Base-by-base conservation (phyloP, 2,329 filamentous ascomycete species). In the Penicillium concentricum region DNA sequence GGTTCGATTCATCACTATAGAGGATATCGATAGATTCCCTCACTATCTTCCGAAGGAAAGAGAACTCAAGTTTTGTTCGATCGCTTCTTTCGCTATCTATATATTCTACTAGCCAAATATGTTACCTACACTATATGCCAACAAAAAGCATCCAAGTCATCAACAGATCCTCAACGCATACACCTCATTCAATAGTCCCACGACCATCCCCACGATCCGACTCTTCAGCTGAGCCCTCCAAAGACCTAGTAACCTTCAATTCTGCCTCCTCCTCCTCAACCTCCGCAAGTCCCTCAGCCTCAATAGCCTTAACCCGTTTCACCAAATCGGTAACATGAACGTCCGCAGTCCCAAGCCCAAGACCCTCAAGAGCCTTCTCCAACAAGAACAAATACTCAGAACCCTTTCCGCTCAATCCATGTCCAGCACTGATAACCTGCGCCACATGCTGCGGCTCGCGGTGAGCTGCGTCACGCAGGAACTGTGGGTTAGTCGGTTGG, bases 401-500 rank as follows among this genome's bases (percentile, higher is more conserved):
- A 74, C 97, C 97, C 70, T 88, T 84, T 0, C 94, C 94, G 74
- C 92, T 97, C 24, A 92, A 90, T 0, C 94, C 94, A 39, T 79
- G 75, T 67, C 90, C 91, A 46, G 78, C 78, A 65, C 87, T 82
- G 67, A 99, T 97, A 74, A 93, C 90, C 74, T 86, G 83, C 24
- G 93, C 92, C 49, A 97, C 82, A 41, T 78, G 73, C 68, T 91
- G 84, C 0, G 90, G 89, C 52, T 94, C 87, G 71, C 96, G 92
- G n/a, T 70, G 67, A 1, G 72, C 69, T 1, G 73, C 66, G 22
- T 76, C 69, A 38, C 74, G 72, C 37, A 92, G 81, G 69, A 99
- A 99, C 74, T 97, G 94, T 54, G 91, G 88, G 69, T 99, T 99
- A 44, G 88, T 86, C 0, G 94, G 94, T 2, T 95, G 89, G 22